Conservation (phyloP, 768 basidiomycete species). For the Kwoniella newhampshirensis region DNA sequence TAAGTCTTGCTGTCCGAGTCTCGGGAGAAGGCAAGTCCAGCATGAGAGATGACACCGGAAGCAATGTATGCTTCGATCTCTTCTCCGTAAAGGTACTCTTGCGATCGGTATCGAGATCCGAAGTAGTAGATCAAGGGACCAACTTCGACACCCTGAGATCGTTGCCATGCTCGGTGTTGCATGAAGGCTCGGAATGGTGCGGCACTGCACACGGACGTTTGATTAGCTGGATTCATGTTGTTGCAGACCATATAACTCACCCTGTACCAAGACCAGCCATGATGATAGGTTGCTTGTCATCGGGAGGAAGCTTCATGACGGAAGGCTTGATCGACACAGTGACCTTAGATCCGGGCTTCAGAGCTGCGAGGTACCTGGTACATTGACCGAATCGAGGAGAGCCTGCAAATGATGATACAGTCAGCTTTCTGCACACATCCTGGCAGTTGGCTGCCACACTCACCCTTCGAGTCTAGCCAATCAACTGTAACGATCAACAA, state of each 20-base stretch:
- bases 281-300: conserved; percentile 83
- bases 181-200: conserved; percentile 99
- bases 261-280: conserved; percentile 99
- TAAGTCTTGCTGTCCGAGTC: conserved; percentile 91
- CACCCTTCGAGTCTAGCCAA: conserved; percentile 82
- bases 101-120: conserved; percentile 89
- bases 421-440: conserved; percentile 8
- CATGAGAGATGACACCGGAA: conserved; percentile 78
- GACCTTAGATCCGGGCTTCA: conserved; percentile 84
- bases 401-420: conserved; percentile 58
- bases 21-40: conserved; percentile 94
- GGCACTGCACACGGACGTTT: conserved; percentile 56
- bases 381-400: conserved; percentile 84
- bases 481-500: conserved; percentile 94
- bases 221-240: not conserved
- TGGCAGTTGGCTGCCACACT: conserved; percentile 50
- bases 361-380: conserved; percentile 84
- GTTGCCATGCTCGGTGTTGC: conserved; percentile 85
- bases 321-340: conserved; percentile 98
- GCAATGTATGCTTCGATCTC: conserved; percentile 86
- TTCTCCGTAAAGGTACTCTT: conserved; percentile 84
- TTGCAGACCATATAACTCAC: conserved; percentile 25
- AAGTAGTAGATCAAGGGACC: conserved; percentile 98
- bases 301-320: conserved; percentile 96
- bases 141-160: conserved; percentile 70